Percentiles rank a stretch among this genome's conserved stretches.
Conservation (phyloP, 352 stramenopile species). For the Globisporangium ultimum region DNA sequence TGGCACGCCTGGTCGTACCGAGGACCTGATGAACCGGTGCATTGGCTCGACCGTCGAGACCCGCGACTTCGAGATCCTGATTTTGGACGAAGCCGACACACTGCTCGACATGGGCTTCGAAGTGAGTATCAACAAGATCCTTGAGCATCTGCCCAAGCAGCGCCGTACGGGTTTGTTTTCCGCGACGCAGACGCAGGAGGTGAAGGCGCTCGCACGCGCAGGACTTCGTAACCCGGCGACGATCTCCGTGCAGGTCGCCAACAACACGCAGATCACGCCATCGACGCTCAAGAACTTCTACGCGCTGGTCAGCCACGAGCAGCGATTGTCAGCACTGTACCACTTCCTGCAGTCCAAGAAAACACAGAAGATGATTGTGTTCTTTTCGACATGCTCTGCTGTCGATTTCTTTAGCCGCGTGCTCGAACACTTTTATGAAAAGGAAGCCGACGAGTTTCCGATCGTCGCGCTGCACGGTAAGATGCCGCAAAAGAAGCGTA, state of each 20-base stretch:
- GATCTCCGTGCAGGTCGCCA: constrained; percentile 95
- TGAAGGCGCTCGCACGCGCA: constrained; percentile 93
- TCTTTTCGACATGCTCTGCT: constrained; percentile 98
- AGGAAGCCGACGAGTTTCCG: constrained; percentile 26
- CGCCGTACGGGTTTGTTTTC: constrained; percentile 93
- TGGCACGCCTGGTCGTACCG: constrained; percentile 78
- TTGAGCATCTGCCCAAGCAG: constrained; percentile 96
- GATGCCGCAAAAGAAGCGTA: constrained; percentile 91
- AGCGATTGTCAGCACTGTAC: constrained; percentile 92
- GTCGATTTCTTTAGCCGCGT: constrained; percentile 98
- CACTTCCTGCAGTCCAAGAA: constrained; percentile 92
- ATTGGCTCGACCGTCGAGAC: constrained; percentile 78
- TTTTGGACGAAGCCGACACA: constrained; percentile 99
- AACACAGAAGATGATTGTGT: constrained; percentile 95
- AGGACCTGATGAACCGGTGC: constrained; percentile 87
- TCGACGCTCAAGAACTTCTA: constrained; percentile 94
- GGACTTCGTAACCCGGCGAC: constrained; percentile 98
- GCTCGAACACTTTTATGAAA: constrained; percentile 75
- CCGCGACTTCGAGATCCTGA: constrained; percentile 95
- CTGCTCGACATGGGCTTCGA: constrained; percentile 98
- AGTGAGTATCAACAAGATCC: constrained; percentile 94
- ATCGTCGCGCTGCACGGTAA: constrained; percentile 92
- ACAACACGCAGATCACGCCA: constrained; percentile 75
- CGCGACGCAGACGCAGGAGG: constrained; percentile 92
- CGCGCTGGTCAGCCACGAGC: constrained; percentile 90